These are phyloP conservation scores for Comarum palustre DNA, from an alignment of 306 rosid genomes.

Conservation along the genomic window DNA sequence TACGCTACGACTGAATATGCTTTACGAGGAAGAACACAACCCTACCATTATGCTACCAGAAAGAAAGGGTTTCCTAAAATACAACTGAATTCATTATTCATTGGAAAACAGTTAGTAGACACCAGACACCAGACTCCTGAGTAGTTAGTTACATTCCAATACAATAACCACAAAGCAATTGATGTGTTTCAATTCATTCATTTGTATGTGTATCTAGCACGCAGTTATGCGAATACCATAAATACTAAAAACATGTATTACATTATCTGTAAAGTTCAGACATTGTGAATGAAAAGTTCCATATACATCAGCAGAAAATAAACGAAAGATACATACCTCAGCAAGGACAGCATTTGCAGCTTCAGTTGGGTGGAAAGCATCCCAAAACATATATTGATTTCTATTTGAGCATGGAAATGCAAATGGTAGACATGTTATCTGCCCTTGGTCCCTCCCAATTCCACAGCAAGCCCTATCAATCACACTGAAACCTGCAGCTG, in stretches of 20 bases:
- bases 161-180: neutral
- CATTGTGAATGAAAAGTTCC: neutral
- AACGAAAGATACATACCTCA: slow-evolving; percentile 39
- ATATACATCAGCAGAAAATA: neutral
- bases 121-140: neutral
- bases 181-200: neutral
- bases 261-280: neutral
- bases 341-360: slow-evolving; percentile 72
- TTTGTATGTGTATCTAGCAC: neutral
- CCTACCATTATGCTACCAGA: neutral
- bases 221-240: neutral
- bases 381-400: slow-evolving; percentile 61
- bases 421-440: slow-evolving; percentile 61
- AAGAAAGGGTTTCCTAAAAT: neutral
- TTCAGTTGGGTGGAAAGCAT: slow-evolving; percentile 78
- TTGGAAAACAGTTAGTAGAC: neutral
- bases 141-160: neutral
- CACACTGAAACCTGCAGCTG: slow-evolving; percentile 62
- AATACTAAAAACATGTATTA: neutral
- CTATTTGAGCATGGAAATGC: slow-evolving; percentile 51
- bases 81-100: neutral
- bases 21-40: neutral
- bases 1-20: neutral
- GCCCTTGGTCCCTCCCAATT: slow-evolving; percentile 47
- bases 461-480: slow-evolving; percentile 80